Base-by-base conservation (phyloP, 2,329 filamentous ascomycete species). In the Daldinia sp. region DNA sequence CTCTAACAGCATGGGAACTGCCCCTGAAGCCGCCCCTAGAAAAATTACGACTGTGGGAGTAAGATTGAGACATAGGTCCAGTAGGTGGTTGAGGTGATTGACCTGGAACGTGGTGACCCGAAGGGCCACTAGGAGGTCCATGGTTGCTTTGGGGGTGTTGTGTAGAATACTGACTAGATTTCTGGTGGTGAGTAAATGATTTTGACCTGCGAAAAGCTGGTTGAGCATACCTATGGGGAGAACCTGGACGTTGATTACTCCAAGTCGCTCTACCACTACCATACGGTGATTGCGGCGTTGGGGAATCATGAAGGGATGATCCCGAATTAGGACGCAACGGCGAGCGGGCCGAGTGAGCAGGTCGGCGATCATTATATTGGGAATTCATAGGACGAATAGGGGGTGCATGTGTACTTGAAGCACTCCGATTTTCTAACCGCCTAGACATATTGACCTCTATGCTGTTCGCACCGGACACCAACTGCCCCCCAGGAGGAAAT, bases 281-380 rank as follows among this genome's bases (percentile, higher is more conserved):
- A 71, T 89, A 86, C 11, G 88, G 86, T 35, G 88, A 89, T 41
- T 85, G 83, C 29, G 72, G 69, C 62, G 83, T 83, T n/a, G 88
- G 86, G 15, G 88, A 89, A 45, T 82, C 83, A 68, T 87, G 85
- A 68, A 84, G 81, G 15, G 82, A 82, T 51, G 81, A 83, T 52
- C 78, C 82, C 17, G 85, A 82, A 19, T 82, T 81, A 66, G 80
- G 78, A 69, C 86, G 85, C 55, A 85, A 83, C 35, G 88, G 84
- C n/a, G 87, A 87, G 15, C 30, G 47, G 17, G 47, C 29, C 4
- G 47, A 23, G 47, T 84, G 82, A 21, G 68, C 62, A 35, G 65
- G 50, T 5, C 67, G 76, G 27, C 73, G 64, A 43, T 81, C 79
- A 19, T 76, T 74, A 34, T 78, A 77, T 30, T 77, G 77, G 6